Evolutionary conservation across 2,329 filamentous ascomycete genomes (phyloP).

Genomic region (Fusarium anthophilum): DNA sequence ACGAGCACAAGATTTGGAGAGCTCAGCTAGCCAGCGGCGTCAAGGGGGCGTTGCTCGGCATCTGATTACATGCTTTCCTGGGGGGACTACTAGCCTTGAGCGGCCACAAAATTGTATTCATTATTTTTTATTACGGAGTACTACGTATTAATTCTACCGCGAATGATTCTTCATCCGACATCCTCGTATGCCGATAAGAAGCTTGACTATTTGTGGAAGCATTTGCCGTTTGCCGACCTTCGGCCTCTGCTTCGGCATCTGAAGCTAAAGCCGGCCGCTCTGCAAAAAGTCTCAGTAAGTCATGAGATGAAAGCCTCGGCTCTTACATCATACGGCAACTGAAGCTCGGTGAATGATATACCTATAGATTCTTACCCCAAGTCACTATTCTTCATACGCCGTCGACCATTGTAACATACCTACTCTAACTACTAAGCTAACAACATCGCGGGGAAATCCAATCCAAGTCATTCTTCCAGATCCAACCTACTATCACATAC

Average conservation of each 20-base stretch:
- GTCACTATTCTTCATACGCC: background rate
- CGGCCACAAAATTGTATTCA: background rate
- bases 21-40: constrained; percentile 33
- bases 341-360: background rate
- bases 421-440: background rate
- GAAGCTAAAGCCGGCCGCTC: background rate
- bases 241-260: background rate
- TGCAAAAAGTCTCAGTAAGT: background rate
- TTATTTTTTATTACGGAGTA: background rate
- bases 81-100: background rate
- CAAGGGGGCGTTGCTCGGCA: constrained; percentile 35
- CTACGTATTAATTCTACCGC: background rate
- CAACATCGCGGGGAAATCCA: background rate
- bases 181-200: background rate
- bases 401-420: background rate
- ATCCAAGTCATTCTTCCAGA: background rate
- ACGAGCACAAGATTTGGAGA: constrained; percentile 56
- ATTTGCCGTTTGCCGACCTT: background rate
- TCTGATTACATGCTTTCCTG: background rate
- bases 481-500: background rate
- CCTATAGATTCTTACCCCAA: background rate
- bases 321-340: background rate
- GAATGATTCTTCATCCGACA: background rate
- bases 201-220: background rate
- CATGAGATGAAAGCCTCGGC: background rate